These are phyloP conservation scores for Fermentozyma sake DNA, from an alignment of 1,139 yeast genomes.

Conservation along the genomic window DNA sequence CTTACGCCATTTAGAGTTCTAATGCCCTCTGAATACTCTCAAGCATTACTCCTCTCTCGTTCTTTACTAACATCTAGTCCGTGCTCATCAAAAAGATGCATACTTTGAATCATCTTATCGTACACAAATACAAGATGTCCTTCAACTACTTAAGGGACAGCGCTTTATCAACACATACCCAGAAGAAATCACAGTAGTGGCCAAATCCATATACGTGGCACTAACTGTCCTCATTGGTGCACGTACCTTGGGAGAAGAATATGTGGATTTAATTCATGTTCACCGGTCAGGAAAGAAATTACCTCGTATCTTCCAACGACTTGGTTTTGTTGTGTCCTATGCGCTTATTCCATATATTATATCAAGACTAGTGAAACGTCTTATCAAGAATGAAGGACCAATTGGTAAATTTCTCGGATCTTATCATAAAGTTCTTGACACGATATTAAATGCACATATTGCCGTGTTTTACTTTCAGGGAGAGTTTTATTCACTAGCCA, in stretches of 20 bases:
- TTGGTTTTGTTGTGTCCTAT: slow-evolving; percentile 52
- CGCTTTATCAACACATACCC: slow-evolving; percentile 63
- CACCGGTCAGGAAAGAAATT: slow-evolving; percentile 44
- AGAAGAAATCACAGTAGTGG: slow-evolving; percentile 54
- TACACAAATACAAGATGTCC: slow-evolving; percentile 51
- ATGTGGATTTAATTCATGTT: slow-evolving; percentile 78
- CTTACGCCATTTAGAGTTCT: no score
- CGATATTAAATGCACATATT: slow-evolving; percentile 61
- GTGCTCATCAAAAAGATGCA: slow-evolving; percentile 87
- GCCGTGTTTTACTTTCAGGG: slow-evolving; percentile 83
- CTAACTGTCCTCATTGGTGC: slow-evolving; percentile 74
- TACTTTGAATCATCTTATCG: slow-evolving; percentile 59
- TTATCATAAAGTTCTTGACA: slow-evolving; percentile 46
- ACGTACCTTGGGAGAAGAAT: slow-evolving; percentile 90
- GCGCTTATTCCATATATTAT: slow-evolving; percentile 54
- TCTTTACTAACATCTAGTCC: slow-evolving; percentile 34
- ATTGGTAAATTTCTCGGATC: slow-evolving; percentile 18
- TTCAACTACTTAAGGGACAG: slow-evolving; percentile 60
- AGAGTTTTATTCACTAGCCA: slow-evolving; percentile 70
- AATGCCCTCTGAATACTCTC: no score
- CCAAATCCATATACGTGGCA: slow-evolving; percentile 57
- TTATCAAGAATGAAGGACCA: slow-evolving; percentile 18
- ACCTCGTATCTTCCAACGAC: slow-evolving; percentile 44
- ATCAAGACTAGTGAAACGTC: slow-evolving; percentile 26
- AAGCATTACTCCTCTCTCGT: neutral